Percentiles rank a stretch among this genome's conserved stretches.
These are phyloP conservation scores for Globisporangium nunn DNA, from an alignment of 352 stramenopile genomes.

Conservation along the genomic window DNA sequence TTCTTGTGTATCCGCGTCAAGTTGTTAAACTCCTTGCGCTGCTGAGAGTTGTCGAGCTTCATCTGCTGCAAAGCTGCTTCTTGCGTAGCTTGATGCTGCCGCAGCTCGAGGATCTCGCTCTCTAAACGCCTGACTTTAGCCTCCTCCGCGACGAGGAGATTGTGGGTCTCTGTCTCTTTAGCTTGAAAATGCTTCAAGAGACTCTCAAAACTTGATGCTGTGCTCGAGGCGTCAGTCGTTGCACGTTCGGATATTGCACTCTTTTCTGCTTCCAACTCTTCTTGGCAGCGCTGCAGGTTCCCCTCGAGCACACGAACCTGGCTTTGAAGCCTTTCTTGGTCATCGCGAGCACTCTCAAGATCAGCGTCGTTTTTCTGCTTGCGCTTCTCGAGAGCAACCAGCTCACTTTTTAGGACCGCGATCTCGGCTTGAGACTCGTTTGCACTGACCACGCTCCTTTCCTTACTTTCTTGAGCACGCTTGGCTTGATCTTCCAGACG, in stretches of 20 bases:
- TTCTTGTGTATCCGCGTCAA: conserved; percentile 66
- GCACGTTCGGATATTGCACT: conserved; percentile 13
- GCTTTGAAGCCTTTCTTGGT: conserved; percentile 23
- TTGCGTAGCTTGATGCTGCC: conserved; percentile 4
- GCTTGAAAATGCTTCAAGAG: conserved; percentile 20
- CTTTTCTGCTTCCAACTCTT: conserved; percentile 22
- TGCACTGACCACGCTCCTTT: conserved; percentile 8
- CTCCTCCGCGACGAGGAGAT: conserved; percentile 4
- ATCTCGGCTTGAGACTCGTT: conserved; percentile 1
- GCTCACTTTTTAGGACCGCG: conserved; percentile 14
- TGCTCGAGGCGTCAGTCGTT: conserved; percentile 15
- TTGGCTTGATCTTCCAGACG: conserved; percentile 24
- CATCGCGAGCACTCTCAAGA: conserved; percentile 21
- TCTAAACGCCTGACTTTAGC: conserved; percentile 9
- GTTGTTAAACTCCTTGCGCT: conserved; percentile 56
- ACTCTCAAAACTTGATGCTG: conserved; percentile 23
- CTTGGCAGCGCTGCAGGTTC: conserved; percentile 18
- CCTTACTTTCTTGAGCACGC: conserved; percentile 11
- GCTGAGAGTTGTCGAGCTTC: conserved; percentile 30
- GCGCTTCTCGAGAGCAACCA: conserved; percentile 12
- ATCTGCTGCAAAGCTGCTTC: conserved; percentile 10
- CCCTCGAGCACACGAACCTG: conserved; percentile 22
- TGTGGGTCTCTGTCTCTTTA: conserved; percentile 15
- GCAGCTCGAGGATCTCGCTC: conserved; percentile 21
- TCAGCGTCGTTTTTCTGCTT: conserved; percentile 26